phyloP scores from a whole-genome alignment of 805 yeast species.

The Myxozyma udenii region DNA sequence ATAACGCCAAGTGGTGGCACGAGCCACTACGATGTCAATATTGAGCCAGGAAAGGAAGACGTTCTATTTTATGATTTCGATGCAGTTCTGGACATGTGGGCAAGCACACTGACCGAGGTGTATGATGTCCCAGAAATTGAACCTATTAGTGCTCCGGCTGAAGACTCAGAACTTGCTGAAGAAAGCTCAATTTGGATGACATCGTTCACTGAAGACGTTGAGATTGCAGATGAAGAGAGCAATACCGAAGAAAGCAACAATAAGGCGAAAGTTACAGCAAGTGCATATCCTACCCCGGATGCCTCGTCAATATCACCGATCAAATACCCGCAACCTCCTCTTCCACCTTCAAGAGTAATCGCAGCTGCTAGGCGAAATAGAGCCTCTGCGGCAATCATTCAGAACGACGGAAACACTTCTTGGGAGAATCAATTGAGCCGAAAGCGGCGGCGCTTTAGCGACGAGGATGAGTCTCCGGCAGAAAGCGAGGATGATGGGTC shows the following conservation, averaged over 20 bases:
- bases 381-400: too few species aligned
- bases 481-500: slow-evolving; percentile 3
- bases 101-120: slow-evolving; percentile 1
- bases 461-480: slow-evolving; percentile 2
- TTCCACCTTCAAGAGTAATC: not conserved
- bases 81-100: slow-evolving; percentile 55
- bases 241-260: not conserved
- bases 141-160: not conserved
- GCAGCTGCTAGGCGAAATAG: not conserved
- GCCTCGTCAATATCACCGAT: not conserved
- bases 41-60: slow-evolving; percentile 82
- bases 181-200: not conserved
- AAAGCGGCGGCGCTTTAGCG: not conserved
- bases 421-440: not conserved
- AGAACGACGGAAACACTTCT: not conserved
- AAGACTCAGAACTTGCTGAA: not conserved
- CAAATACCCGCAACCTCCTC: not conserved
- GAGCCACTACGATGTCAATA: slow-evolving; percentile 62
- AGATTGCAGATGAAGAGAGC: not conserved
- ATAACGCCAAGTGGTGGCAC: slow-evolving; percentile 52
- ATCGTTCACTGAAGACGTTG: not conserved
- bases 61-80: slow-evolving; percentile 72
- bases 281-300: not conserved
- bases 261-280: not conserved
- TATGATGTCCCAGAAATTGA: slow-evolving; percentile 3